A percentile compares a stretch with the other conserved stretches of the same genome.
These are phyloP conservation scores for Rhizomucor pusillus DNA, from an alignment of 371 early-diverging fungal species.

Conservation along the genomic window DNA sequence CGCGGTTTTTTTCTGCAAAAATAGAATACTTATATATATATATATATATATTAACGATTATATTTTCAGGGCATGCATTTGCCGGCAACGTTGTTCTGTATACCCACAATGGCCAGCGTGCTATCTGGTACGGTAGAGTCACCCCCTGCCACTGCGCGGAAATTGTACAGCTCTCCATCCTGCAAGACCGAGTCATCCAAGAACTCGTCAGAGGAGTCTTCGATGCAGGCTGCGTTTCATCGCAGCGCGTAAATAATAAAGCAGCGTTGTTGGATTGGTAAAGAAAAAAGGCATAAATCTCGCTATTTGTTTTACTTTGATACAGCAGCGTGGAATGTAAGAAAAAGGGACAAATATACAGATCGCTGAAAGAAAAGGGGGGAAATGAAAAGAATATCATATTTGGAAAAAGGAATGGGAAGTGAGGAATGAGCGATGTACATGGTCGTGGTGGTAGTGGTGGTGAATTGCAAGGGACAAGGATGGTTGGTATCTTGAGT, in stretches of 20 bases:
- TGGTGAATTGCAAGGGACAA: too few relatives aligned
- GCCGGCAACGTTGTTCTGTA: constrained; percentile 41
- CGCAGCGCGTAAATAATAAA: neutral
- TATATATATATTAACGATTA: constrained; percentile 1
- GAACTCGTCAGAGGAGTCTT: constrained; percentile 33
- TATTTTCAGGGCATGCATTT: constrained; percentile 27
- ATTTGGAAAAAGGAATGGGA: too few relatives aligned
- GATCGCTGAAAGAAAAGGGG: too few relatives aligned
- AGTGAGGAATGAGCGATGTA: too few relatives aligned
- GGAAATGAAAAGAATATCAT: too few relatives aligned
- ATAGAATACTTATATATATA: neutral
- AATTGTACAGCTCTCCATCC: constrained; percentile 26
- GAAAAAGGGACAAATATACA: too few relatives aligned
- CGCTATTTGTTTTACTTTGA: too few relatives aligned
- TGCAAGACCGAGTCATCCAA: constrained; percentile 29
- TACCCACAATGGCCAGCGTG: constrained; percentile 32
- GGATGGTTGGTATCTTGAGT: too few relatives aligned
- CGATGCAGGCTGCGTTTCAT: constrained; percentile 19
- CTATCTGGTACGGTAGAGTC: constrained; percentile 46
- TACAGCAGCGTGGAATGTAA: too few relatives aligned
- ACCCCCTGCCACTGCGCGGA: constrained; percentile 39
- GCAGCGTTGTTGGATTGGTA: neutral
- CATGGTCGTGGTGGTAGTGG: too few relatives aligned
- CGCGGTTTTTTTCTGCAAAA: neutral
- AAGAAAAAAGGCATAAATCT: too few relatives aligned